Evolutionary conservation across 2,329 filamentous ascomycete species (phyloP).

Genomic region (Aquanectria penicillioides): DNA sequence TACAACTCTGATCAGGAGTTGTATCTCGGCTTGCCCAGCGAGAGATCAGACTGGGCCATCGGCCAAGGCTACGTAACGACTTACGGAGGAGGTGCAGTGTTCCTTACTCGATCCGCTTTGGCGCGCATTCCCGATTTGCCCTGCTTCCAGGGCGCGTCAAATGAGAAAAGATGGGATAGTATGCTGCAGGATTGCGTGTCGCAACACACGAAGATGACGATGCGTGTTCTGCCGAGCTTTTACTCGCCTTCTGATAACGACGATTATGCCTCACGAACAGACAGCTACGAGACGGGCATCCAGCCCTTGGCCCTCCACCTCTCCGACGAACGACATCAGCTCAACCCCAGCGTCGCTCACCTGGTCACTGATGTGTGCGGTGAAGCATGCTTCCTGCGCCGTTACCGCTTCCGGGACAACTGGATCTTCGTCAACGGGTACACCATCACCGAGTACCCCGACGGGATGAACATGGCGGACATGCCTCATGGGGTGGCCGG

Average conservation of each 20-base stretch:
- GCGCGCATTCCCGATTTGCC: constrained; percentile 47
- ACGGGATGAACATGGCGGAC: constrained; percentile 45
- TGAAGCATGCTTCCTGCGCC: constrained; percentile 58
- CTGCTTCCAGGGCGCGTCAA: constrained; percentile 45
- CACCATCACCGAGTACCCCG: constrained; percentile 55
- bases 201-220: constrained; percentile 45
- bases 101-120: constrained; percentile 51
- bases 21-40: constrained; percentile 57
- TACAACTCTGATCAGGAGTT: constrained; percentile 47
- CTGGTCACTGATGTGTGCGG: constrained; percentile 55
- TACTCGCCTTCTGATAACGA: constrained; percentile 50
- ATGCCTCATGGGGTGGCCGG: constrained; percentile 23
- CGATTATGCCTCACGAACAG: constrained; percentile 39
- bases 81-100: constrained; percentile 56
- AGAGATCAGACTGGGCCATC: constrained; percentile 54
- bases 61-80: constrained; percentile 51
- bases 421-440: constrained; percentile 61
- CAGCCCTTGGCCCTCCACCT: constrained; percentile 55
- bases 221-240: constrained; percentile 56
- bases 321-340: constrained; percentile 49
- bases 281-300: constrained; percentile 52
- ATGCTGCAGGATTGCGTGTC: constrained; percentile 54
- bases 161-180: constrained; percentile 52
- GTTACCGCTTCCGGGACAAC: constrained; percentile 56
- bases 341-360: constrained; percentile 54